Evolutionary conservation across 2,329 filamentous ascomycete species (phyloP).

Genomic region (Alternaria arbusti): DNA sequence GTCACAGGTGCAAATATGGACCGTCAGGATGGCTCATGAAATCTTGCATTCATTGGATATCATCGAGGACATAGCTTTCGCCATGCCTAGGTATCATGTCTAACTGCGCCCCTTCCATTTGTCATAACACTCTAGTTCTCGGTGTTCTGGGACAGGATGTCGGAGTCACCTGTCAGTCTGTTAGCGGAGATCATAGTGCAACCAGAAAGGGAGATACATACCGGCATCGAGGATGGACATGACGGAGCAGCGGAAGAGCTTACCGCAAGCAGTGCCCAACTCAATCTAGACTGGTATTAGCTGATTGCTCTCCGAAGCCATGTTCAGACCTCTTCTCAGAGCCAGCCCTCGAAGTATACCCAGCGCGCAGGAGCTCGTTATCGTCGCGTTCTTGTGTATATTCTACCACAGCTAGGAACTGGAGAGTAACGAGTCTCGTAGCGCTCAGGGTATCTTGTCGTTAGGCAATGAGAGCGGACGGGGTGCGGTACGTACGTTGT

Average conservation of each 20-base stretch:
- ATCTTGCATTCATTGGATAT: constrained; percentile 38
- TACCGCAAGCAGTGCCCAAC: constrained; percentile 96
- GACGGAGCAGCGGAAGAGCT: constrained; percentile 97
- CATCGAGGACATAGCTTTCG: constrained; percentile 25
- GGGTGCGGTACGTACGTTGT: constrained; percentile 81
- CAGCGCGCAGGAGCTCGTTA: constrained; percentile 7
- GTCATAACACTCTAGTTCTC: constrained; percentile 43
- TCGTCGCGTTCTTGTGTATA: background rate
- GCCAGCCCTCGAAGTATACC: constrained; percentile 59
- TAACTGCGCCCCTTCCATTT: constrained; percentile 16
- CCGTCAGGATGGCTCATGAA: constrained; percentile 25
- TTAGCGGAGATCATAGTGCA: constrained; percentile 15
- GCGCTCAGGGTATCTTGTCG: constrained; percentile 38
- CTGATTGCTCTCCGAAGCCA: constrained; percentile 87
- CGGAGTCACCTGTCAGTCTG: constrained; percentile 67
- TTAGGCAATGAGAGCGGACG: constrained; percentile 47
- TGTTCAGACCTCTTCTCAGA: constrained; percentile 86
- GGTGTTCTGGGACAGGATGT: constrained; percentile 83
- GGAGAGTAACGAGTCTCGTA: background rate
- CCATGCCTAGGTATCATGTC: constrained; percentile 34
- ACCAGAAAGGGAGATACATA: constrained; percentile 23
- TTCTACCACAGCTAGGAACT: constrained; percentile 4
- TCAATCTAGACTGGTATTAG: constrained; percentile 82
- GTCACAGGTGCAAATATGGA: constrained; percentile 5
- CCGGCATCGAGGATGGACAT: constrained; percentile 97